Base-by-base conservation (phyloP, 306 rosid genomes). In the Vicia villosa region DNA sequence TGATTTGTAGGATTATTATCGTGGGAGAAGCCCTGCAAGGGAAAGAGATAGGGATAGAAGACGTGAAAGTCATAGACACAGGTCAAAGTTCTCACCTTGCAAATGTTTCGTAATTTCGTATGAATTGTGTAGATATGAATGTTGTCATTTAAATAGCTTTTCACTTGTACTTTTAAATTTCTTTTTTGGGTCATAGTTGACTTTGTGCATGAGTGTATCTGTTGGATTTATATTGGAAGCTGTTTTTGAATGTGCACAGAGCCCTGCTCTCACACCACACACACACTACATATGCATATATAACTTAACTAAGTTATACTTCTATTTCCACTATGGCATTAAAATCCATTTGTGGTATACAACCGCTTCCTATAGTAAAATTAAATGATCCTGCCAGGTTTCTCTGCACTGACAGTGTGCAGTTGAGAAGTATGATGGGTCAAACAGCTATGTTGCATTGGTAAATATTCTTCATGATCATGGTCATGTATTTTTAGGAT, bases 321-420 rank as follows among this genome's bases (percentile, higher is more conserved):
- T 79, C 24, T 42, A 74, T 83, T 80, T 81, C 88, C 79, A 85
- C 86, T 75, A 12, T 84, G 89, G 91, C 85, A 87, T 89, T 77
- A 81, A 62, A 77, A 84, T 92, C 96, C 91, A 74, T 57, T 42
- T 75, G 87, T 83, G 86, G 91, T 68, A 64, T 69, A 20, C 78
- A 49, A 77, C 69, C 66, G 93, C 96, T 91, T 95, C 99, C 99
- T 80, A 95, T 30, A 89, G 64, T 83, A 77, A 86, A 63, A 8
- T 65, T 54, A 12, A 17, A 14, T 76, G 96, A 85, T 79, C 95
- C 95, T 91, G 92, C 92, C 96, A 95, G 99, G 99, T 95, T 91
- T 91, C 97, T 89, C 90, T 95, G 97, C 81, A 95, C 87, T 91
- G 99, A 74, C 97, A 95, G 97, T 91, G 99, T 91, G 85, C 99